These are phyloP conservation scores for Allodekkera sacchari DNA, from an alignment of 805 yeast genomes.

Conservation along the genomic window DNA sequence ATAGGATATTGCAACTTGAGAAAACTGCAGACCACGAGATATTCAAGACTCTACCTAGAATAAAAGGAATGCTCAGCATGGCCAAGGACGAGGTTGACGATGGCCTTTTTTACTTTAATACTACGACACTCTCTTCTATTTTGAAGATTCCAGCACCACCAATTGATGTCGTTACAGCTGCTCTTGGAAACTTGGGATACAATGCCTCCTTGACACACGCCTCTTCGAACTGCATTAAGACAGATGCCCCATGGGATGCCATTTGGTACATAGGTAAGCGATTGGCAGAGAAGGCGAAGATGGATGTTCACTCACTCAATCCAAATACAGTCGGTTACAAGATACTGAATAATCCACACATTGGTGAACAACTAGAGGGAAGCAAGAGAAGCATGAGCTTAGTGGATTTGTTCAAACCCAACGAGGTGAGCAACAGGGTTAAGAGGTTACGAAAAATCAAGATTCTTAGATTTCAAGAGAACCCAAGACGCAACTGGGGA, in stretches of 20 bases:
- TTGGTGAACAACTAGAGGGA: conserved; percentile 27
- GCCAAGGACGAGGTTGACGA: conserved; percentile 62
- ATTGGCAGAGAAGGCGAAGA: conserved; percentile 45
- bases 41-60: conserved; percentile 76
- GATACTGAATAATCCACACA: conserved; percentile 38
- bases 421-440: conserved; percentile 48
- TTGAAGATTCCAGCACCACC: conserved; percentile 82
- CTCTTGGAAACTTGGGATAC: conserved; percentile 78
- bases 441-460: conserved; percentile 63
- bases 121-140: conserved; percentile 66
- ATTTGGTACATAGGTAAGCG: conserved; percentile 66
- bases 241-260: conserved; percentile 79
- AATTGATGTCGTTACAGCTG: conserved; percentile 60
- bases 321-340: conserved; percentile 50
- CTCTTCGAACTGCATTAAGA: conserved; percentile 74
- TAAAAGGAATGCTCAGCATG: conserved; percentile 85
- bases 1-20: conserved; percentile 46
- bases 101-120: conserved; percentile 75
- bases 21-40: conserved; percentile 37
- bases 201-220: conserved; percentile 86
- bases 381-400: conserved; percentile 17
- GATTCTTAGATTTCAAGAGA: conserved; percentile 82
- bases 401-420: conserved; percentile 47
- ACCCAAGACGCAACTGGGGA: conserved; percentile 96
- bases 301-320: conserved; percentile 32